Evolutionary conservation across 2,329 filamentous ascomycete genomes (phyloP), one percentile per base, ranked within the genome.

Genomic region (Ophiostoma fasciatum): DNA sequence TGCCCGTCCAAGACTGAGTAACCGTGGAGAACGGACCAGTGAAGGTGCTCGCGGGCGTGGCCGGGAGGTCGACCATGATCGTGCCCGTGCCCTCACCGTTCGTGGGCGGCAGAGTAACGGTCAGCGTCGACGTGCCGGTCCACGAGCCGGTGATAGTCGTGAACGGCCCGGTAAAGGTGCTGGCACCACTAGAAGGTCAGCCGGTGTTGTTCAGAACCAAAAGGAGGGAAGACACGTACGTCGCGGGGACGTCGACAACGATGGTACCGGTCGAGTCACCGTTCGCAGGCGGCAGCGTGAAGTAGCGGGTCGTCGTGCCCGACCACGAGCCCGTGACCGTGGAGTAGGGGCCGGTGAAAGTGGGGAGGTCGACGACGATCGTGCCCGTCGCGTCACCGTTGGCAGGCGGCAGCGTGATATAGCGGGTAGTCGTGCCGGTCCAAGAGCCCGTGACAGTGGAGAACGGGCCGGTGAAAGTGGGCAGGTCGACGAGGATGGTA

Each of bases 341-440:
- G 3, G 38, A 40, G 18, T 19, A 42, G 1, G 40, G 40, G 1
- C 39, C 39, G 1, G 39, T 38, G 20, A 39, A 42, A 9, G 8
- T 19, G 14, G 22, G 22, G 22, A 3, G 4, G 9, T 23, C 22
- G 26, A 46, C 28, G 17, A 46, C n/a, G 5, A 45, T 40, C 1
- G 45, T 46, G n/a, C 36, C 43, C 8, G 38, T 60, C 49, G 73
- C 66, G 29, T 78, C 79, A 26, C 73, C 78, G 21, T 58, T 57
- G 40, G 31, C 35, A 2, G 40, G 40, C 11, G 35, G 34, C 1
- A 42, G 2, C 1, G 40, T 40, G 6, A 42, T 15, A 0, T 37
- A 40, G n/a, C 17, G 10, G 2, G 35, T 17, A 9, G 18, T 27
- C 1, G 33, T 31, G 14, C 40, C 40, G 4, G 33, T 34, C 11